Evolutionary conservation across 2,329 filamentous ascomycete species (phyloP), one percentile per base, ranked within the genome.

Genomic region (Rhexocercosporidium sp.): DNA sequence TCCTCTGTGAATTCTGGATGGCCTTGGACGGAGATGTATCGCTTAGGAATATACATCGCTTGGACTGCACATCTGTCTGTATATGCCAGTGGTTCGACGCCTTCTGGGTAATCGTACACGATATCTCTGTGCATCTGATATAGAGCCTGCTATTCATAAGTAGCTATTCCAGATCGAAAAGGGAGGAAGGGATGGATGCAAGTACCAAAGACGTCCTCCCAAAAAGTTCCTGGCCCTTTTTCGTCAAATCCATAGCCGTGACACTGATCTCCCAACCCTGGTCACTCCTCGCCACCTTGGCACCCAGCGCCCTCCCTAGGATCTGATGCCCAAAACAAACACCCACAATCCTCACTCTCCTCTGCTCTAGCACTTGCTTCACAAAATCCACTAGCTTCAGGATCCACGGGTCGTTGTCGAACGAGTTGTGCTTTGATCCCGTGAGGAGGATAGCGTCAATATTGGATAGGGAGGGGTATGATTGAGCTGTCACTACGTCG

Each of bases 321-420:
- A 97, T 94, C 81, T 97, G 93, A 77, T 96, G 93, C 5, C 93
- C 93, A 78, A 95, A 97, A 79, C 93, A 97, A 18, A 96, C 85
- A 12, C 93, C 93, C 18, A 97, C 83, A n/a, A 94, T 79, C 41
- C 88, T 86, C 8, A 96, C 86, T 0, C 88, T 82, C 29, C 84
- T 82, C 70, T 90, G 85, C 14, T 83, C 82, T 39, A 92, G 82
- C 3, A 91, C 82, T 6, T 80, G 73, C 70, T 84, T 81, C 0
- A 86, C 88, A 75, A 89, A 97, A 1, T 89, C 87, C 20, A 93
- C 89, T 1, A 97, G 84, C 62, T 86, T 88, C 49, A 89, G 70
- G 70, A 96, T 95, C 93, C 93, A 97, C 0, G 89, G 86, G 60
- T 88, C 84, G 72, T 90, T 81, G 69, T 92, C 92, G 75, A 90